Conservation (phyloP, 2,329 filamentous ascomycete species). For the Penicillium frequentans region DNA sequence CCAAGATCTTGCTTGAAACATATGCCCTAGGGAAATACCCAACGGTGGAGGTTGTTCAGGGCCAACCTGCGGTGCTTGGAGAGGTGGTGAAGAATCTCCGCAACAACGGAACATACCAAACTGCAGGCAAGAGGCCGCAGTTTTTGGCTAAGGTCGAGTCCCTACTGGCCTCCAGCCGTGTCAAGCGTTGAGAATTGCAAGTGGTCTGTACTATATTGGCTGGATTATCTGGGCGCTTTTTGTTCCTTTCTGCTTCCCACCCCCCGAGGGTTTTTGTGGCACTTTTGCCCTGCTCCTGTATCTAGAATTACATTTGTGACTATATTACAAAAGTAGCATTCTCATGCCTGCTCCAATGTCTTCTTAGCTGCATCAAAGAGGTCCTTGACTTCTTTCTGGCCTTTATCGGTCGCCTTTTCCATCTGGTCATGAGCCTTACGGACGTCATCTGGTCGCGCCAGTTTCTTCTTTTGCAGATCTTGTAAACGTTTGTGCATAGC, state of each 20-base stretch:
- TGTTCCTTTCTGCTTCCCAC: neutral
- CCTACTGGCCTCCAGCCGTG: conserved; percentile 30
- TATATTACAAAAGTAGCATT: conserved; percentile 5
- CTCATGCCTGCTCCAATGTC: conserved; percentile 35
- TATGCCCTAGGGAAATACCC: conserved; percentile 38
- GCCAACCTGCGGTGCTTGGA: conserved; percentile 26
- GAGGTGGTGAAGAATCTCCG: conserved; percentile 37
- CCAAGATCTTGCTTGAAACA: conserved; percentile 31
- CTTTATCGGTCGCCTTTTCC: conserved; percentile 49
- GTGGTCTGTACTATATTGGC: conserved; percentile 22
- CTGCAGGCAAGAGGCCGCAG: conserved; percentile 33
- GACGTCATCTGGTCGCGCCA: conserved; percentile 46
- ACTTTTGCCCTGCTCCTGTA: conserved; percentile 2
- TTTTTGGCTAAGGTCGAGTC: conserved; percentile 42
- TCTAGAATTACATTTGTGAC: conserved; percentile 14
- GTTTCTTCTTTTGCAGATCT: conserved; percentile 45
- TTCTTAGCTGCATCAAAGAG: conserved; percentile 45
- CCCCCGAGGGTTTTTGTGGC: neutral
- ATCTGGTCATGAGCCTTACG: conserved; percentile 48
- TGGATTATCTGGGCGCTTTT: conserved; percentile 8
- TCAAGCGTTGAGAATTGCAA: conserved; percentile 21
- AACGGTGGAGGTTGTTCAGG: conserved; percentile 15
- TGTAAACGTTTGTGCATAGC: conserved; percentile 47
- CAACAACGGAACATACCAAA: conserved; percentile 45
- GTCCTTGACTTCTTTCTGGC: conserved; percentile 48